Percentiles rank a stretch among this genome's conserved stretches.
Conservation (phyloP, 2,329 filamentous ascomycete species). For the Macrophomina tecta region DNA sequence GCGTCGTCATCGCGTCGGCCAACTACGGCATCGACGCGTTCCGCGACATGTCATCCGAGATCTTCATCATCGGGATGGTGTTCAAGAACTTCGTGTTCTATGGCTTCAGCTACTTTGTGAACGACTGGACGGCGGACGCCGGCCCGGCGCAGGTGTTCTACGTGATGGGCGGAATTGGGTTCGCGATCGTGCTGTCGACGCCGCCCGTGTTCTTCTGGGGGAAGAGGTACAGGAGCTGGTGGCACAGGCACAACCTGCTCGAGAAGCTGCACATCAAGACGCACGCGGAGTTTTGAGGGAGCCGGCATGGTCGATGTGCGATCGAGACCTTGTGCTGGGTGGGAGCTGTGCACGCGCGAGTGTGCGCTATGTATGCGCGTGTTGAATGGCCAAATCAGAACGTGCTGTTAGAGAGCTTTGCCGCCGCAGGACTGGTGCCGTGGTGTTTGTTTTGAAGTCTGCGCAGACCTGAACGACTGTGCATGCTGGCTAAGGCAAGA, state of each 20-base stretch:
- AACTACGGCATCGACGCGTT: slow-evolving; percentile 49
- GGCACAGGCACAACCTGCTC: slow-evolving; percentile 42
- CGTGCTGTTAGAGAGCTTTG: too few species aligned
- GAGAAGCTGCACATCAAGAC: slow-evolving; percentile 40
- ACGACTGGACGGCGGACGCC: slow-evolving; percentile 47
- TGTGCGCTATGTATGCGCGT: too few species aligned
- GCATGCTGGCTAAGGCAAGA: too few species aligned
- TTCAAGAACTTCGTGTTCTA: slow-evolving; percentile 55
- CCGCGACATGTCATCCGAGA: slow-evolving; percentile 49
- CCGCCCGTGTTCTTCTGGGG: slow-evolving; percentile 44
- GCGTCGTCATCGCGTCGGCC: slow-evolving; percentile 40
- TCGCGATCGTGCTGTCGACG: slow-evolving; percentile 39
- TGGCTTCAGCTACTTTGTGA: slow-evolving; percentile 51
- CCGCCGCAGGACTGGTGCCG: too few species aligned
- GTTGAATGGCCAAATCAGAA: too few species aligned
- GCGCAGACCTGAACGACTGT: too few species aligned
- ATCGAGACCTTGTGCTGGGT: background rate
- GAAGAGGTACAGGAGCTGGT: slow-evolving; percentile 43
- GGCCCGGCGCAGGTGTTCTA: slow-evolving; percentile 48
- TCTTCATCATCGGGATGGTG: slow-evolving; percentile 53
- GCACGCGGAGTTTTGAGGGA: slow-evolving; percentile 1
- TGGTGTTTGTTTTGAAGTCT: too few species aligned
- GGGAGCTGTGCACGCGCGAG: too few species aligned
- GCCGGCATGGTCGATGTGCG: too few species aligned
- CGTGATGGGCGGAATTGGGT: slow-evolving; percentile 40